These are phyloP conservation scores for Eimeria praecox DNA, from an alignment of 169 alveolate species.

Conservation along the genomic window DNA sequence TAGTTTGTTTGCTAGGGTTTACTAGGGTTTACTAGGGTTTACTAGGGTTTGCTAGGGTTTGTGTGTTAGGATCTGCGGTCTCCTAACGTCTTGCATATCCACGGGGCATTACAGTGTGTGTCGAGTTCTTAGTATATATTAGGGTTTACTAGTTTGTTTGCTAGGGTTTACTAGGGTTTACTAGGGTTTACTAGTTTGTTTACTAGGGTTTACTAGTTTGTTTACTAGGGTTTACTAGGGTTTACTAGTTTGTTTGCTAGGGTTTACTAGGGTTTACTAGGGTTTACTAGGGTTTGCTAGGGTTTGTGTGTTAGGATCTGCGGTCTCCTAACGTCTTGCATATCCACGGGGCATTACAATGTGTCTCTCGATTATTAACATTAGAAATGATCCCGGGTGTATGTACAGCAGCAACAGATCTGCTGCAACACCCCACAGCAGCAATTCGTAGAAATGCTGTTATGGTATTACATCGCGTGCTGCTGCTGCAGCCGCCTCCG, in stretches of 20 bases:
- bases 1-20: no score
- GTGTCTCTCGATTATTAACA: slow-evolving; percentile 92
- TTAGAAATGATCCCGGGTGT: slow-evolving; percentile 93
- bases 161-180: slow-evolving; percentile 36
- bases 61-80: no score
- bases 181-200: no score
- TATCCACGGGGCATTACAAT: slow-evolving; percentile 93
- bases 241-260: no score
- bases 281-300: background rate
- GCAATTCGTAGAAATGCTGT: slow-evolving; percentile 96
- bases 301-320: slow-evolving; percentile 79
- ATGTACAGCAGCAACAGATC: slow-evolving; percentile 89
- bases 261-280: slow-evolving; percentile 35
- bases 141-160: background rate
- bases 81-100: no score
- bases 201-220: slow-evolving; percentile 44
- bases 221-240: slow-evolving; percentile 17
- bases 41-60: no score
- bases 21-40: no score
- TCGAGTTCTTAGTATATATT: no score
- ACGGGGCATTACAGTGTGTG: no score
- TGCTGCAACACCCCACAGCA: slow-evolving; percentile 92
- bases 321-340: slow-evolving; percentile 90
- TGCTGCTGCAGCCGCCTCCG: slow-evolving; percentile 29
- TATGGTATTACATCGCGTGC: slow-evolving; percentile 82